Evolutionary conservation across 1,284 basidiomycete genomes (phyloP).

Genomic region (Sporisorium iseilematis-ciliati): DNA sequence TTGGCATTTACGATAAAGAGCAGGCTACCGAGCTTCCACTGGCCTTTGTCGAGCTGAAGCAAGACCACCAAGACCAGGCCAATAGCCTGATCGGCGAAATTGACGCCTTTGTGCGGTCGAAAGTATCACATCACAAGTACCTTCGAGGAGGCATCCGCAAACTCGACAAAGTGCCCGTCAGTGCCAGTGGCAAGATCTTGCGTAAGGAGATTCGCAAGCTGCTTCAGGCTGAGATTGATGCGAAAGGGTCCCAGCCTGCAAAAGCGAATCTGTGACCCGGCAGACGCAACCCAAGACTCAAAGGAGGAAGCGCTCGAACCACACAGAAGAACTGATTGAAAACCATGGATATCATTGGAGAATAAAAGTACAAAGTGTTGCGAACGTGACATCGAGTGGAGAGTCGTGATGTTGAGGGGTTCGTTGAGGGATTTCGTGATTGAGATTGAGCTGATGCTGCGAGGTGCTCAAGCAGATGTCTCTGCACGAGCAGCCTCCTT

Average conservation of each 20-base stretch:
- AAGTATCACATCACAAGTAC: constrained; percentile 40
- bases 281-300: not conserved
- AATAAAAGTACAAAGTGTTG: constrained; percentile 26
- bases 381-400: constrained; percentile 6
- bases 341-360: constrained; percentile 20
- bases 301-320: not conserved
- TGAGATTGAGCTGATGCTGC: no score
- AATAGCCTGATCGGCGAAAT: constrained; percentile 17
- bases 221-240: constrained; percentile 18
- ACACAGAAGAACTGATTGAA: not conserved
- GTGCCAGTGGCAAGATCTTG: constrained; percentile 45
- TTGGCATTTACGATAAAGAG: constrained; percentile 50
- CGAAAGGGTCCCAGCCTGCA: not conserved
- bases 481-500: constrained; percentile 27
- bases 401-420: not conserved
- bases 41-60: constrained; percentile 42
- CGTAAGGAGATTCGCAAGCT: constrained; percentile 43
- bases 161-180: constrained; percentile 38
- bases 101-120: constrained; percentile 30
- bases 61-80: constrained; percentile 1
- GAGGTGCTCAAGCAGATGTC: constrained; percentile 16
- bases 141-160: constrained; percentile 46
- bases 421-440: not conserved
- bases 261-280: constrained; percentile 14
- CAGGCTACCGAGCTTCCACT: constrained; percentile 52